Conservation (phyloP, 352 stramenopile genomes). For the Albugo candida region DNA sequence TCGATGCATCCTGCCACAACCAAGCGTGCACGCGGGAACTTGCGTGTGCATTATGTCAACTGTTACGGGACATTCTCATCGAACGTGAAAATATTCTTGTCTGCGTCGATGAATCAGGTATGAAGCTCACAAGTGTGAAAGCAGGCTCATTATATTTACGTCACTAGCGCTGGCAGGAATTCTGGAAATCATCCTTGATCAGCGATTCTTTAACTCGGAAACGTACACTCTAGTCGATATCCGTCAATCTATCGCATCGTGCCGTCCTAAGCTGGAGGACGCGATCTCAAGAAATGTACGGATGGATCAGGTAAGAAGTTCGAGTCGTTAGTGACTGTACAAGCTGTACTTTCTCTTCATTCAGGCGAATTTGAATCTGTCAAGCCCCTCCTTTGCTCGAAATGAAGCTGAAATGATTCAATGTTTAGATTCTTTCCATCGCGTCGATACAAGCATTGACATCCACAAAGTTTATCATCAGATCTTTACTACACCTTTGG, state of each 20-base stretch:
- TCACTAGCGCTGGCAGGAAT: no score
- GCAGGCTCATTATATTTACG: no score
- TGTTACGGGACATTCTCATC: slow-evolving; percentile 50
- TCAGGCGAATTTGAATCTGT: slow-evolving; percentile 1
- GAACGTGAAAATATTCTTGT: slow-evolving; percentile 54
- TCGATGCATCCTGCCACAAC: slow-evolving; percentile 14
- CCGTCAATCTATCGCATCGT: slow-evolving; percentile 1
- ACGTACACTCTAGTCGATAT: not conserved
- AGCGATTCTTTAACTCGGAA: not conserved
- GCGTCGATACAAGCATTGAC: slow-evolving; percentile 45
- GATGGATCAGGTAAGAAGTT: not conserved
- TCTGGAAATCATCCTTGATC: not conserved
- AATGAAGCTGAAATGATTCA: slow-evolving; percentile 67
- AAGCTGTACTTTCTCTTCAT: not conserved
- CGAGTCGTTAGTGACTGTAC: slow-evolving; percentile 3
- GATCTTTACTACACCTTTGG: slow-evolving; percentile 25
- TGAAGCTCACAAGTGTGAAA: slow-evolving; percentile 2
- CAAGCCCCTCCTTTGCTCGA: slow-evolving; percentile 19
- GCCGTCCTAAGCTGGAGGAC: slow-evolving; percentile 1
- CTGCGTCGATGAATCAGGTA: slow-evolving; percentile 65
- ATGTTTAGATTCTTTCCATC: slow-evolving; percentile 62
- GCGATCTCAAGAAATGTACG: no score
- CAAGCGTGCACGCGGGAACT: slow-evolving; percentile 47
- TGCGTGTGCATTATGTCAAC: slow-evolving; percentile 36
- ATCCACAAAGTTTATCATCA: slow-evolving; percentile 52